A percentile compares a stretch with the other conserved stretches of the same genome.
Evolutionary conservation across 1,139 yeast species (phyloP).

Genomic region (Kurtzmaniella quercitrusa): DNA sequence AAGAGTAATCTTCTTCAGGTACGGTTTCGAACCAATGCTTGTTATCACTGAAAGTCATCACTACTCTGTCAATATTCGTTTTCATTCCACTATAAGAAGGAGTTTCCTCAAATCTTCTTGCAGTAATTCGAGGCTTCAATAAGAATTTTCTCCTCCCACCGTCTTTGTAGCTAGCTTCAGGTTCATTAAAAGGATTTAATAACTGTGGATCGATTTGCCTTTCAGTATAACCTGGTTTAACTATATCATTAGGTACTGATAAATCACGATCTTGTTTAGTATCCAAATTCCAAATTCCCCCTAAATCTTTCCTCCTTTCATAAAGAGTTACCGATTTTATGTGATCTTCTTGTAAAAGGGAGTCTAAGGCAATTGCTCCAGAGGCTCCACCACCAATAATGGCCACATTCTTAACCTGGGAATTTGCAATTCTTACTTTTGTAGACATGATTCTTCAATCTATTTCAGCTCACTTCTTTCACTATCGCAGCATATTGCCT

Average conservation of each 20-base stretch:
- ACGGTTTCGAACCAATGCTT: constrained; percentile 23
- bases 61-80: constrained; percentile 39
- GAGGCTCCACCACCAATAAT: constrained; percentile 54
- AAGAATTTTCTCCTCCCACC: constrained; percentile 6
- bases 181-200: constrained; percentile 22
- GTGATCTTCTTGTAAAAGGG: constrained; percentile 28
- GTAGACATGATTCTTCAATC: neutral
- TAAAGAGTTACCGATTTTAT: constrained; percentile 20
- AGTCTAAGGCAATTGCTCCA: constrained; percentile 42
- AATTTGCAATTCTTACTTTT: constrained; percentile 2
- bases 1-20: constrained; percentile 14
- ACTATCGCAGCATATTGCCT: neutral
- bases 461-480: neutral
- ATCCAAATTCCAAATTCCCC: constrained; percentile 33
- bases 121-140: constrained; percentile 9
- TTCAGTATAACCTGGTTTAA: constrained; percentile 20
- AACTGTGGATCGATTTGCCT: constrained; percentile 26
- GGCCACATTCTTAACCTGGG: constrained; percentile 29
- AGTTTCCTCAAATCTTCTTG: constrained; percentile 29
- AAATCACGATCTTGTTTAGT: constrained; percentile 8
- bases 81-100: constrained; percentile 35
- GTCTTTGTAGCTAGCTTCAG: neutral
- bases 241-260: constrained; percentile 19
- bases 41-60: constrained; percentile 42
- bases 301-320: constrained; percentile 25